A percentile compares a stretch with the other conserved stretches of the same genome.
These are phyloP conservation scores for Glycyrrhiza uralensis DNA, from an alignment of 306 rosid species.

Conservation along the genomic window DNA sequence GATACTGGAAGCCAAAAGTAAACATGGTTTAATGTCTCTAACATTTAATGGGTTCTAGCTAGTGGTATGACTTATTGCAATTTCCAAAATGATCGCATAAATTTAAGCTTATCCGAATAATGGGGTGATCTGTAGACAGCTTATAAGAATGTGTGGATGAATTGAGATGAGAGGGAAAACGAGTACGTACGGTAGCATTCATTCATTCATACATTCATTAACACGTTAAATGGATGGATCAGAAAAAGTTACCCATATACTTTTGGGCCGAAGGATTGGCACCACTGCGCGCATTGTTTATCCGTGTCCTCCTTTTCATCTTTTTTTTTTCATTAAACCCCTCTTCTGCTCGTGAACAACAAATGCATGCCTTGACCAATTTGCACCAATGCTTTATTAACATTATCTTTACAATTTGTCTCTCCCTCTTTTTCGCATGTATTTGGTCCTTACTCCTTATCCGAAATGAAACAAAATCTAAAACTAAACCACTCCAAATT, in stretches of 20 bases:
- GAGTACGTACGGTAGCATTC: background rate
- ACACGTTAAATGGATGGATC: constrained; percentile 4
- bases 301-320: constrained; percentile 20
- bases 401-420: background rate
- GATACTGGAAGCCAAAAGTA: background rate
- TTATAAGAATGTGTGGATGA: constrained; percentile 23
- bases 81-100: background rate
- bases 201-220: background rate
- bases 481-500: background rate
- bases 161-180: constrained; percentile 11
- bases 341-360: constrained; percentile 30
- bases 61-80: background rate
- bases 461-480: background rate
- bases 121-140: background rate
- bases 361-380: constrained; percentile 11
- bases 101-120: constrained; percentile 19
- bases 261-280: background rate
- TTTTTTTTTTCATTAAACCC: background rate
- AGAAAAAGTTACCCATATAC: background rate
- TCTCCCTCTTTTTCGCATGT: background rate
- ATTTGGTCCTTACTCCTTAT: constrained; percentile 4
- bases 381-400: constrained; percentile 18
- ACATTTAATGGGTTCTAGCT: background rate
- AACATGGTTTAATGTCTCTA: background rate
- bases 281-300: background rate